Evolutionary conservation across 2,329 filamentous ascomycete species (phyloP), one percentile per base, ranked within the genome.

Genomic region (Hypomyces perniciosus): DNA sequence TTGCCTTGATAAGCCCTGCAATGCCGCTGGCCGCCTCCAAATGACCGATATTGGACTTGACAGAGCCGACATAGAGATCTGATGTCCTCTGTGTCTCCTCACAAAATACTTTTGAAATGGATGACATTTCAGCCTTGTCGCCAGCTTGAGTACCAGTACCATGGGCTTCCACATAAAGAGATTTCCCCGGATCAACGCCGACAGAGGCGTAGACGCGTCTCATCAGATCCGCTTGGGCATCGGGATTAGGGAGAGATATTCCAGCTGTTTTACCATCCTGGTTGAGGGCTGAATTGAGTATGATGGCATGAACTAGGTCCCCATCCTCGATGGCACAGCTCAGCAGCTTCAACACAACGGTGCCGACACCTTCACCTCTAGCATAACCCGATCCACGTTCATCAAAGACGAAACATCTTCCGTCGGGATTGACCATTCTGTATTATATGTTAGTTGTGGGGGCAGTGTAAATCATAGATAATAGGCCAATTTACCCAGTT

Each of bases 291-390:
- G 43, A 13, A 12, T 40, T 33, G 6, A 42, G 48, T 26, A 51
- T 40, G 30, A 78, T 65, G 8, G 66, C 71, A 8, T 72, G 67
- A 38, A 78, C 72, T 0, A 70, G 70, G 56, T 83, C 75, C 10
- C 73, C 72, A 52, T 76, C 73, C 5, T 62, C 60, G 4, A 81
- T 54, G 2, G 80, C 80, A 52, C 76, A 70, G 3, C 66, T 60
- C 0, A 82, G 65, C 1, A 68, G 70, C 63, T 82, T 83, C 7
- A 84, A 54, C 2, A 81, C 57, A 1, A 84, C 56, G 12, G 74
- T 67, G 0, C 68, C 76, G 20, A 3, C 20, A 20, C 20, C 20
- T 20, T 20, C 20, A 20, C 20, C 20, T 20, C 20, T 20, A 20
- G 20, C 20, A 20, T 20, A 20, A 20, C 20, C 20, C 20, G 20